These are phyloP conservation scores for Cicer cuneatum DNA, from an alignment of 306 rosid species.

Conservation along the genomic window DNA sequence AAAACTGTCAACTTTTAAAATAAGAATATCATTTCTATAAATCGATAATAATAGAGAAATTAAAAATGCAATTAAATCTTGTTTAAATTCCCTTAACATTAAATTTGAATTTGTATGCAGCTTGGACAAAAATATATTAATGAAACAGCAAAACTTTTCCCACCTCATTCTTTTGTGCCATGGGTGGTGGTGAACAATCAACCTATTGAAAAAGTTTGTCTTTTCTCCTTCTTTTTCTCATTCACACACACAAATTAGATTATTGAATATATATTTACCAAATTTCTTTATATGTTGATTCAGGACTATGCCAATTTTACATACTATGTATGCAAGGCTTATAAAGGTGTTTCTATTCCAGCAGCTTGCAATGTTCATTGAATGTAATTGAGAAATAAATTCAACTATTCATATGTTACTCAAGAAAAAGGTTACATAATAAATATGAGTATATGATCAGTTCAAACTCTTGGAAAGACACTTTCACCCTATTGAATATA, in stretches of 20 bases:
- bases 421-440: background rate
- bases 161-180: slow-evolving; percentile 56
- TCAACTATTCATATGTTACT: background rate
- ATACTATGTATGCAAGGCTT: slow-evolving; percentile 53
- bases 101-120: slow-evolving; percentile 48
- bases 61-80: too few relatives aligned
- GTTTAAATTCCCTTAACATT: background rate
- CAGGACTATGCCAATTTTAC: slow-evolving; percentile 55
- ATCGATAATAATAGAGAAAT: too few relatives aligned
- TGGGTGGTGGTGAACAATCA: slow-evolving; percentile 70
- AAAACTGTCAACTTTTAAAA: too few relatives aligned
- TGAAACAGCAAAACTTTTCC: slow-evolving; percentile 52
- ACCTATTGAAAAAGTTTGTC: slow-evolving; percentile 56
- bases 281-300: slow-evolving; percentile 27
- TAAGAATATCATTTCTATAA: too few relatives aligned
- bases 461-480: slow-evolving; percentile 1
- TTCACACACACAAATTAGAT: background rate
- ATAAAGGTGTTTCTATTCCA: slow-evolving; percentile 43
- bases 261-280: slow-evolving; percentile 24
- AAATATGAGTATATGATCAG: background rate
- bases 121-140: slow-evolving; percentile 50
- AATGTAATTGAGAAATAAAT: background rate
- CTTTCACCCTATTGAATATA: background rate
- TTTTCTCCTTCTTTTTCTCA: slow-evolving; percentile 6
- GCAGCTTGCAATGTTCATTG: slow-evolving; percentile 2